These are phyloP conservation scores for Aspergillus puulaauensis DNA, from an alignment of 2,329 filamentous ascomycete species.

Conservation along the genomic window DNA sequence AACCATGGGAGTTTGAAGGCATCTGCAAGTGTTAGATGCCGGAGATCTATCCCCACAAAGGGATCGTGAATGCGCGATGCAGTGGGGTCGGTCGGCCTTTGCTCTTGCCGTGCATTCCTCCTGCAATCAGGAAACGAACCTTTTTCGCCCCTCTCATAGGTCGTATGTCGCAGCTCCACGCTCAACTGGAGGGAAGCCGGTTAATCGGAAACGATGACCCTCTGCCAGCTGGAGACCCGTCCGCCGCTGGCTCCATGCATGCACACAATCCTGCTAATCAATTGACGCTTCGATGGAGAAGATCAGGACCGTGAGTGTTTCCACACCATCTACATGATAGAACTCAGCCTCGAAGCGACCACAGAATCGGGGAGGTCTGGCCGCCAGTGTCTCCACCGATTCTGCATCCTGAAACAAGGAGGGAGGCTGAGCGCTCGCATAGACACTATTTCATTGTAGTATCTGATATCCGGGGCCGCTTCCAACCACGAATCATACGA, in stretches of 20 bases:
- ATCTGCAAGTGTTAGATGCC: neutral
- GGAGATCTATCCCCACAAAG: neutral
- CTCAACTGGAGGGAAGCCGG: neutral
- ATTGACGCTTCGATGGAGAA: too few species aligned
- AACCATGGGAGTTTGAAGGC: neutral
- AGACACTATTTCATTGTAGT: neutral
- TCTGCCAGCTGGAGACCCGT: too few species aligned
- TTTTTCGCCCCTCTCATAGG: neutral
- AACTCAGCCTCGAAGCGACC: too few species aligned
- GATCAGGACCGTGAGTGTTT: too few species aligned
- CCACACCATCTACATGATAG: too few species aligned
- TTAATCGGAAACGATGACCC: neutral
- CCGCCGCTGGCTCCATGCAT: too few species aligned
- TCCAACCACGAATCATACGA: neutral
- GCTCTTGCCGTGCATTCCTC: neutral
- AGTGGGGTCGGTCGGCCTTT: neutral
- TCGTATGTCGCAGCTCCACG: neutral
- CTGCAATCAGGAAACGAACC: neutral
- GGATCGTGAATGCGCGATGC: neutral
- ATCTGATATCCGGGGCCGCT: neutral
- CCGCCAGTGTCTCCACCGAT: neutral
- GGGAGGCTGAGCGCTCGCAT: neutral
- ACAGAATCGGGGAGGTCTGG: too few species aligned
- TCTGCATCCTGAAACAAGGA: neutral
- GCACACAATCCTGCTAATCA: too few species aligned